phyloP scores from a whole-genome alignment of 345 rosid genomes.

The Sapria himalayana region DNA sequence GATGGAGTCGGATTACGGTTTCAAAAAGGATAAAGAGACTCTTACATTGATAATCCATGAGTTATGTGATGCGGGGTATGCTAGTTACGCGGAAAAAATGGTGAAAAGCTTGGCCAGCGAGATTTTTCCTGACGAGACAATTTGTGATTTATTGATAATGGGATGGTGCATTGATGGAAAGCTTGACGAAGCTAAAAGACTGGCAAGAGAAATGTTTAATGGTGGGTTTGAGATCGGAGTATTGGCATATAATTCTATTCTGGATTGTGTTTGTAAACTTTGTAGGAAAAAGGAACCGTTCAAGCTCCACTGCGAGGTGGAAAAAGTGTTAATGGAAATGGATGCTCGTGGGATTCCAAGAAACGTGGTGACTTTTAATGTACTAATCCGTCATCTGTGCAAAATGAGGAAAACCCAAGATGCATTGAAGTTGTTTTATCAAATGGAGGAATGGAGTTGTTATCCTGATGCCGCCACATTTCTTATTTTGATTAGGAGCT shows the following conservation, averaged over 20 bases:
- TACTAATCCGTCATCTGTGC: constrained; percentile 51
- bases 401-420: constrained; percentile 68
- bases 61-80: constrained; percentile 49
- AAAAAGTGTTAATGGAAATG: constrained; percentile 72
- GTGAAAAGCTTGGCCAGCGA: constrained; percentile 58
- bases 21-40: constrained; percentile 48
- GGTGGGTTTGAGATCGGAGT: constrained; percentile 84
- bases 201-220: constrained; percentile 80
- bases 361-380: constrained; percentile 67
- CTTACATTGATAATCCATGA: constrained; percentile 40
- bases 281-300: constrained; percentile 75
- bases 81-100: constrained; percentile 69
- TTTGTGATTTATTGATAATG: constrained; percentile 62
- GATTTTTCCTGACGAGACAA: constrained; percentile 68
- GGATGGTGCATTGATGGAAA: constrained; percentile 87
- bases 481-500: constrained; percentile 47
- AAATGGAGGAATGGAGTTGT: constrained; percentile 87
- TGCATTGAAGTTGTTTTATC: constrained; percentile 45
- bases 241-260: constrained; percentile 41
- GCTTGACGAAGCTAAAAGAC: constrained; percentile 71
- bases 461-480: constrained; percentile 39
- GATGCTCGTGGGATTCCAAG: constrained; percentile 71
- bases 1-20: constrained; percentile 61
- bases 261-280: constrained; percentile 79
- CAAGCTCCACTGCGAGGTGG: constrained; percentile 38